A percentile compares a stretch with the other conserved stretches of the same genome.
Conservation (phyloP, 306 rosid genomes). For the Ammopiptanthus mongolicus region DNA sequence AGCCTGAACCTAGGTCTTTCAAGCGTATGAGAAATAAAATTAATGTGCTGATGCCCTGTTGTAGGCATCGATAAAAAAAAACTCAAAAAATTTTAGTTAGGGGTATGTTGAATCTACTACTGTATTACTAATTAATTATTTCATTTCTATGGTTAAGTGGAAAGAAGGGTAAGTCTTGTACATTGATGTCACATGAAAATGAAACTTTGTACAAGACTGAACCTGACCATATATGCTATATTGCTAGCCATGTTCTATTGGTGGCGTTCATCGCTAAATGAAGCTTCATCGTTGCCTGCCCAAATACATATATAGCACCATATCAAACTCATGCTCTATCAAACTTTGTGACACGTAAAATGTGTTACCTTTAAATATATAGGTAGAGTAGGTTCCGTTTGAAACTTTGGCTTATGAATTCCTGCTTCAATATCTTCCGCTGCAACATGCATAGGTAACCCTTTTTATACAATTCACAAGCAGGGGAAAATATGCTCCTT, state of each 20-base stretch:
- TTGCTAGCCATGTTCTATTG: constrained; percentile 73
- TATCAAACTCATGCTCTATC: constrained; percentile 39
- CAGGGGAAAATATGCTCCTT: neutral
- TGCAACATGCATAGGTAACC: constrained; percentile 37
- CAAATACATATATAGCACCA: constrained; percentile 56
- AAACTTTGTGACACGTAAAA: neutral
- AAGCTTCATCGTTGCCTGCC: constrained; percentile 64
- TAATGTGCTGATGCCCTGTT: constrained; percentile 20
- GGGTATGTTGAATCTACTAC: neutral
- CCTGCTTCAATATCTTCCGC: constrained; percentile 97
- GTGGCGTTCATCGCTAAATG: constrained; percentile 52
- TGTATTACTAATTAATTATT: neutral
- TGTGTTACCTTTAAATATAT: constrained; percentile 75
- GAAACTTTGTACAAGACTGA: constrained; percentile 85
- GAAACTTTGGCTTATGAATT: constrained; percentile 48
- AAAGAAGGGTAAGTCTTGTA: constrained; percentile 76
- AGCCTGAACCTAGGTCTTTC: too few species aligned
- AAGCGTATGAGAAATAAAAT: constrained; percentile 20
- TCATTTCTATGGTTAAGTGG: constrained; percentile 22
- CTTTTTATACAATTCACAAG: neutral
- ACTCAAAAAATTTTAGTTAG: neutral
- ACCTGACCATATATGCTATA: constrained; percentile 67
- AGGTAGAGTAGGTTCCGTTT: constrained; percentile 83
- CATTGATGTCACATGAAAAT: constrained; percentile 49
- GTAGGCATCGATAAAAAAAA: constrained; percentile 10